These are phyloP conservation scores for Furcasterigmium sp. DNA, from an alignment of 2,329 filamentous ascomycete species.

Conservation along the genomic window DNA sequence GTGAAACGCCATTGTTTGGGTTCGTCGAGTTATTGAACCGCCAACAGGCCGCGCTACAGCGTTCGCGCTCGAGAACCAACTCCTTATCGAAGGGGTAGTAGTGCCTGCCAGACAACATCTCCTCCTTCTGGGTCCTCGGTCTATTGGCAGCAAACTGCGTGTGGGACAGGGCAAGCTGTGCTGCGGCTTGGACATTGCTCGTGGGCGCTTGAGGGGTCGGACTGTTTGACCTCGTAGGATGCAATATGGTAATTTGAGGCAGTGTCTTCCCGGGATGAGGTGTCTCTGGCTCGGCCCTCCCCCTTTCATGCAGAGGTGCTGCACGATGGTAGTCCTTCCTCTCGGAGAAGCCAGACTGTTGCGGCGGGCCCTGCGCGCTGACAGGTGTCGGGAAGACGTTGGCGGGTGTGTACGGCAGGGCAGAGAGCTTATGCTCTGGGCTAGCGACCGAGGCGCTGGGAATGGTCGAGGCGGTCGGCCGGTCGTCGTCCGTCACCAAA, in stretches of 20 bases:
- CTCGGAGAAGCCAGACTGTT: constrained; percentile 36
- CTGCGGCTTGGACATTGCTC: constrained; percentile 47
- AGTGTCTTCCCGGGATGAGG: constrained; percentile 44
- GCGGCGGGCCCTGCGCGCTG: constrained; percentile 46
- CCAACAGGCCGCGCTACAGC: constrained; percentile 76
- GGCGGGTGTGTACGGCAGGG: constrained; percentile 47
- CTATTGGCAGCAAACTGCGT: constrained; percentile 36
- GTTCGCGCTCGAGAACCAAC: constrained; percentile 76
- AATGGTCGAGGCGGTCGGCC: constrained; percentile 53
- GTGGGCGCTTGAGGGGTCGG: constrained; percentile 32
- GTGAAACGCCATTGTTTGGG: constrained; percentile 65
- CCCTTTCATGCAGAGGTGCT: constrained; percentile 55
- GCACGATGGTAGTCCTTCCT: constrained; percentile 57
- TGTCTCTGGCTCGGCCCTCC: constrained; percentile 49
- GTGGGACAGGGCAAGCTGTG: constrained; percentile 54
- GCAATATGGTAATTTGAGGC: constrained; percentile 53
- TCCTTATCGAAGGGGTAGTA: constrained; percentile 77
- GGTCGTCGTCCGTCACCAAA: constrained; percentile 51
- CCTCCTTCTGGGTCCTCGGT: constrained; percentile 70
- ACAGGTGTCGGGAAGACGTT: constrained; percentile 59
- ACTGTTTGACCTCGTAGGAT: constrained; percentile 44
- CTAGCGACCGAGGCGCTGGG: constrained; percentile 53
- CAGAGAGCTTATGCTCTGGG: constrained; percentile 58
- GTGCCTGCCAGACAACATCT: constrained; percentile 77
- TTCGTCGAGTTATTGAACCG: constrained; percentile 82